These are phyloP conservation scores for Emmonsiellopsis sp. DNA, from an alignment of 2,329 filamentous ascomycete species.

Conservation along the genomic window DNA sequence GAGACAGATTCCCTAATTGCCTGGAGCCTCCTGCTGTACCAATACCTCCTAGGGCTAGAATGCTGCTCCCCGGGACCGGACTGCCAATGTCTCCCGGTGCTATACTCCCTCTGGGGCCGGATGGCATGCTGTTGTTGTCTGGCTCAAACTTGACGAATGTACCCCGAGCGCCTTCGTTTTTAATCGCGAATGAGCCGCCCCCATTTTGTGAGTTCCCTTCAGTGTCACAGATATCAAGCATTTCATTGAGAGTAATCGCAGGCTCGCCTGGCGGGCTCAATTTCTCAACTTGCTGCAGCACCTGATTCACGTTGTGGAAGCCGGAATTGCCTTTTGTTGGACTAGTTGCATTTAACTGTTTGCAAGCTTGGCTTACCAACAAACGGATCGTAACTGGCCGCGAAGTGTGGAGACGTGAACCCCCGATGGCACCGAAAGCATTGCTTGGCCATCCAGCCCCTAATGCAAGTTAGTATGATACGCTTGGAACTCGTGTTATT, in stretches of 20 bases:
- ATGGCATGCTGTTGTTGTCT: conserved; percentile 37
- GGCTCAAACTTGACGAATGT: conserved; percentile 43
- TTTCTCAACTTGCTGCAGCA: conserved; percentile 52
- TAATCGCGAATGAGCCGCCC: conserved; percentile 74
- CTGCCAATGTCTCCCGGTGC: conserved; percentile 61
- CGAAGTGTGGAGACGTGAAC: conserved; percentile 45
- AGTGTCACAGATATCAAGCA: conserved; percentile 80
- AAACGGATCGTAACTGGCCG: conserved; percentile 61
- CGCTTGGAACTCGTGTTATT: background rate
- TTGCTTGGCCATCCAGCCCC: conserved; percentile 38
- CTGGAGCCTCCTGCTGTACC: conserved; percentile 24
- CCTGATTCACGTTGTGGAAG: conserved; percentile 59
- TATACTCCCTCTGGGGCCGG: conserved; percentile 32
- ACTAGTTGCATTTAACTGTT: conserved; percentile 43
- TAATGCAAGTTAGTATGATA: conserved; percentile 16
- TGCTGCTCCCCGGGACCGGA: conserved; percentile 43
- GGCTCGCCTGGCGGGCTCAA: conserved; percentile 51
- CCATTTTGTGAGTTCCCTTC: conserved; percentile 80
- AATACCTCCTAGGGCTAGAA: conserved; percentile 29
- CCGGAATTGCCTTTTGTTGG: conserved; percentile 42
- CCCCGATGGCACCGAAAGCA: conserved; percentile 41
- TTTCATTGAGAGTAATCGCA: conserved; percentile 52
- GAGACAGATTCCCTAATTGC: conserved; percentile 24
- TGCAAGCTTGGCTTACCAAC: conserved; percentile 70
- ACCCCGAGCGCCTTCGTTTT: conserved; percentile 37